Base-by-base conservation (phyloP, 176 grass and related monocot species). In the Hyparrhenia diplandra region DNA sequence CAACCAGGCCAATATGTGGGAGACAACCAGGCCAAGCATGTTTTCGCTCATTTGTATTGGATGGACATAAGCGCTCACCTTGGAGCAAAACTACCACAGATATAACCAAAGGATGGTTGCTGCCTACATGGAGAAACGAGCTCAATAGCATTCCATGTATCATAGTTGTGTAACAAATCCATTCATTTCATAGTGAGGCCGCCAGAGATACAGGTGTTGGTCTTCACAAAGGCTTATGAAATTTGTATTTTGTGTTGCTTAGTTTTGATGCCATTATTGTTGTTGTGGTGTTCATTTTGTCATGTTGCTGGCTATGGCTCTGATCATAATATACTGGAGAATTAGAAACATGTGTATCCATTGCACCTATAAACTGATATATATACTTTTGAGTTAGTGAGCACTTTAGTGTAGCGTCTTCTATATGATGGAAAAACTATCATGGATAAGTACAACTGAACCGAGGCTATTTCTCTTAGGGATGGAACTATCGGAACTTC, bases 211-310 rank as follows among this genome's bases (percentile, higher is more conserved):
- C 36, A 36, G 29, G 57, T 62, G 24, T 27, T 30, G 20, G 29
- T 85, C 60, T 21, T 45, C 60, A 28, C 54, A 75, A 40, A 63
- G 54, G 71, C 37, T 81, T 20, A 6, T 47, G 55, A 49, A 79
- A 86, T 49, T 54, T 83, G 60, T 78, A 62, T 52, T 86, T 62
- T 79, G 67, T 79, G 67, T 74, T 52, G 29, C 74, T 74, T 79
- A 79, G 88, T 79, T 74, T 82, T 69, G 30, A 27, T 71, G 24
- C 24, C 13, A 32, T 78, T 51, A 13, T 7, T 69, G 6, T 75
- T 61, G 3, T 73, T 40, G 5, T 43, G 29, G 46, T 61, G 30
- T 29, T 55, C 57, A 66, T 66, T 85, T 87, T 47, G 45, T 5
- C 37, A 18, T 84, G 28, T 80, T 74, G 39, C n/a, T 6, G 31